Evolutionary conservation across 2,329 filamentous ascomycete genomes (phyloP), one percentile per base, ranked within the genome.

Genomic region (Chaetomium sp.): DNA sequence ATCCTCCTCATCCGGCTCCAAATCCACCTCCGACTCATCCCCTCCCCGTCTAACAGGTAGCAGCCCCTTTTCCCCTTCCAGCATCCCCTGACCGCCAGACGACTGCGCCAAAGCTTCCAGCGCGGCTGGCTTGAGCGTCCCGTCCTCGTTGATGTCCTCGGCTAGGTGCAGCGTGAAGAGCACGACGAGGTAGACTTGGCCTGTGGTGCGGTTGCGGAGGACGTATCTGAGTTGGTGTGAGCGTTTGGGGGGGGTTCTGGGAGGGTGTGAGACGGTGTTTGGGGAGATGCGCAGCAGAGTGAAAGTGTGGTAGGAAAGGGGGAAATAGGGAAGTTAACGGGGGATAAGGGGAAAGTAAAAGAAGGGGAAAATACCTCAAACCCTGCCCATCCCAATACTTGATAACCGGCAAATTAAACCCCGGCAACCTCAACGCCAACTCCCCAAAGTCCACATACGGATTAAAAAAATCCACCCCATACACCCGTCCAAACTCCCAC

Each of bases 161-260:
- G 82, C 84, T 7, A 86, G 79, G 57, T 94, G 78, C 4, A 96
- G 76, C 14, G 85, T 87, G 69, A 97, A 92, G 5, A 90, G 72
- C 12, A 97, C 77, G 46, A 92, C 89, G 35, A 96, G 82, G 64
- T 96, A 89, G 12, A 89, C 79, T 37, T 88, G 80, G 48, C 81
- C 81, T 0, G 88, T 92, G 27, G 77, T 71, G 58, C 82, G 83
- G 71, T 96, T 88, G 68, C 91, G 92, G 67, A 97, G 79, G 56
- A 95, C 89, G 72, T 97, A 96, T 80, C 91, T 91, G 74, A 95
- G 81, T 63, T 85, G 79, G 74, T 95, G 89, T 76, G 88, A 87
- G 77, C 88, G 88, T 68, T 82, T 79, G 65, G 61, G 67, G 52
- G 62, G 66, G 55, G 64, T 54, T 65, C 66, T 71, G 61, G 19